phyloP scores from a whole-genome alignment of 768 basidiomycete species.

The Scleroderma bovista region DNA sequence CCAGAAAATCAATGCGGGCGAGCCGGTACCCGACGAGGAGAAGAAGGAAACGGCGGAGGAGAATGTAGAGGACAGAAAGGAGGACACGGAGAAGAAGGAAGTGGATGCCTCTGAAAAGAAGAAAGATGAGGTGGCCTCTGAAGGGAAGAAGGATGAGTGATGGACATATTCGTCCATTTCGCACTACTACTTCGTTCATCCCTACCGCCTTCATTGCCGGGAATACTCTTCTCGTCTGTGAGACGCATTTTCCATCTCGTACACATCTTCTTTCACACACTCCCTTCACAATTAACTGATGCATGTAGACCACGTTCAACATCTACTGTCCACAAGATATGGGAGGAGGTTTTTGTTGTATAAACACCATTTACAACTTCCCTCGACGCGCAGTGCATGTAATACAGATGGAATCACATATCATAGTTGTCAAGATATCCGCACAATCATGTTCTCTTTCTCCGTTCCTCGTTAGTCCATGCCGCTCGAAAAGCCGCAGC shows the following conservation, averaged over 20 bases:
- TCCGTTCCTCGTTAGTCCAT: slow-evolving; percentile 64
- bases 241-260: slow-evolving; percentile 4
- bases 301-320: slow-evolving; percentile 28
- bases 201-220: slow-evolving; percentile 1
- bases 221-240: slow-evolving; percentile 6
- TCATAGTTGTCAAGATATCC: background rate
- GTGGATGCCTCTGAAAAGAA: no score
- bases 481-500: slow-evolving; percentile 68
- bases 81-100: slow-evolving; percentile 25
- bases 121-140: slow-evolving; percentile 11
- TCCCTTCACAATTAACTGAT: slow-evolving; percentile 7
- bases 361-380: background rate
- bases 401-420: background rate
- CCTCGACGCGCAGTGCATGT: background rate
- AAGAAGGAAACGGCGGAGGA: slow-evolving; percentile 13
- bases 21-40: slow-evolving; percentile 18
- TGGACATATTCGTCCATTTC: slow-evolving; percentile 20
- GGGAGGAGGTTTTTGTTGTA: slow-evolving; percentile 8
- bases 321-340: slow-evolving; percentile 28
- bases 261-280: slow-evolving; percentile 9
- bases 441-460: slow-evolving; percentile 8
- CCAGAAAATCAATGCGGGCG: slow-evolving; percentile 56
- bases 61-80: slow-evolving; percentile 18
- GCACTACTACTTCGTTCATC: slow-evolving; percentile 6
- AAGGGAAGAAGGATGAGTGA: slow-evolving; percentile 24